Evolutionary conservation across 257 asterid species (phyloP).

Genomic region (Eucommia ulmoides): DNA sequence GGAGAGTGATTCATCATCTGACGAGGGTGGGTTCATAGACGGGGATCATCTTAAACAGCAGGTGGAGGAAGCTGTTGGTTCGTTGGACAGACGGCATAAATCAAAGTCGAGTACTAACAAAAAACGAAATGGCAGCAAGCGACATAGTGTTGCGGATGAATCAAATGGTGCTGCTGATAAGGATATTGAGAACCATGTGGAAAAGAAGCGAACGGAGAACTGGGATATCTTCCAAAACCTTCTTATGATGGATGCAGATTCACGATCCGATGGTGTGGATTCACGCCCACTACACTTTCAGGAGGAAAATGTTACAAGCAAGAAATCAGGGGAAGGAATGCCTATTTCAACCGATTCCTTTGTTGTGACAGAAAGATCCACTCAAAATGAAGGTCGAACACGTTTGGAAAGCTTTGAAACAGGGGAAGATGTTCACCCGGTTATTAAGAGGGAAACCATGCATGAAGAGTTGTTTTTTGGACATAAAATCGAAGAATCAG

Average conservation of each 20-base stretch:
- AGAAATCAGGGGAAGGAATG: slow-evolving; percentile 11
- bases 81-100: slow-evolving; percentile 39
- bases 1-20: slow-evolving; percentile 30
- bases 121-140: slow-evolving; percentile 27
- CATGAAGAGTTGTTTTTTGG: slow-evolving; percentile 39
- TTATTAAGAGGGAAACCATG: slow-evolving; percentile 19
- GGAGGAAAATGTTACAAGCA: too few relatives aligned
- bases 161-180: slow-evolving; percentile 13
- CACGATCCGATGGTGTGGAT: slow-evolving; percentile 18
- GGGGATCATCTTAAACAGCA: slow-evolving; percentile 38
- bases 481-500: slow-evolving; percentile 21
- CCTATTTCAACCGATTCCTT: slow-evolving; percentile 38
- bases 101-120: slow-evolving; percentile 25
- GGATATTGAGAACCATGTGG: slow-evolving; percentile 16
- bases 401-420: slow-evolving; percentile 17
- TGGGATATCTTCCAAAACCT: slow-evolving; percentile 79
- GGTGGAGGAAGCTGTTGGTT: slow-evolving; percentile 53
- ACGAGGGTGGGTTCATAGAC: slow-evolving; percentile 34
- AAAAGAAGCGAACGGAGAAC: slow-evolving; percentile 23
- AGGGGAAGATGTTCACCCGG: slow-evolving; percentile 22
- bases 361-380: slow-evolving; percentile 19
- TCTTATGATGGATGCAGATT: slow-evolving; percentile 54
- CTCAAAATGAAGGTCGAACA: slow-evolving; percentile 13
- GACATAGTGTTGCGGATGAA: slow-evolving; percentile 8
- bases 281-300: slow-evolving; percentile 13